Evolutionary conservation across 148 eudicot species (phyloP).

Genomic region (Arctostaphylos glauca): DNA sequence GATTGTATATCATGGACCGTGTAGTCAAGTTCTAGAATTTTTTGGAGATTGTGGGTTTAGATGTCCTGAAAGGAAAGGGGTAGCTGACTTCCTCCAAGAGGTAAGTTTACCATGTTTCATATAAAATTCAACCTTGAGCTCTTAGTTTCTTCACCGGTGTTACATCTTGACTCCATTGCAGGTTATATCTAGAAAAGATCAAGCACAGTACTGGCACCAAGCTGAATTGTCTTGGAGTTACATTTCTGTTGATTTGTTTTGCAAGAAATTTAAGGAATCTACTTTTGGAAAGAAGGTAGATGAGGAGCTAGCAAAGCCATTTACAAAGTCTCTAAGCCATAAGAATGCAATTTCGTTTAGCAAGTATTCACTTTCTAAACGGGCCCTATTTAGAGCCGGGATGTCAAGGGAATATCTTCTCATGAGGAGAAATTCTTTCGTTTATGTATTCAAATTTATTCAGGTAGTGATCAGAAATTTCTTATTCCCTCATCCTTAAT

Average conservation of each 20-base stretch:
- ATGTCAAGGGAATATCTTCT: constrained; percentile 69
- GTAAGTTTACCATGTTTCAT: constrained; percentile 28
- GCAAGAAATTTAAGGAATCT: constrained; percentile 48
- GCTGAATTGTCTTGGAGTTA: constrained; percentile 35
- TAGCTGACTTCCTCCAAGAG: constrained; percentile 86
- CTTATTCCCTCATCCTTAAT: neutral
- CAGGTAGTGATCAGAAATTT: constrained; percentile 43
- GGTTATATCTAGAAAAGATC: constrained; percentile 32
- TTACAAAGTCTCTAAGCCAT: constrained; percentile 40
- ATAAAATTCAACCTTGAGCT: neutral
- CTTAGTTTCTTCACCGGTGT: neutral
- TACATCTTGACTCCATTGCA: constrained; percentile 12
- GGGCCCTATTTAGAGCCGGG: constrained; percentile 68
- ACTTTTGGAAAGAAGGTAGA: constrained; percentile 36
- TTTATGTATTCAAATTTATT: constrained; percentile 55
- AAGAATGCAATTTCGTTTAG: constrained; percentile 42
- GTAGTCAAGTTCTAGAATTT: constrained; percentile 42
- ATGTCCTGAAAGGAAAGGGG: constrained; percentile 27
- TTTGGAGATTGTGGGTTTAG: constrained; percentile 16
- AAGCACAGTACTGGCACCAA: constrained; percentile 49
- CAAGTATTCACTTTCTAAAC: constrained; percentile 49
- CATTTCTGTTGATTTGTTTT: constrained; percentile 43
- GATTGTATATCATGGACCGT: constrained; percentile 72
- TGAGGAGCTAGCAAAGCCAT: constrained; percentile 44
- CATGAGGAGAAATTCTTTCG: constrained; percentile 67